Evolutionary conservation across 257 asterid genomes (phyloP).

Genomic region (Nicotiana otophora): DNA sequence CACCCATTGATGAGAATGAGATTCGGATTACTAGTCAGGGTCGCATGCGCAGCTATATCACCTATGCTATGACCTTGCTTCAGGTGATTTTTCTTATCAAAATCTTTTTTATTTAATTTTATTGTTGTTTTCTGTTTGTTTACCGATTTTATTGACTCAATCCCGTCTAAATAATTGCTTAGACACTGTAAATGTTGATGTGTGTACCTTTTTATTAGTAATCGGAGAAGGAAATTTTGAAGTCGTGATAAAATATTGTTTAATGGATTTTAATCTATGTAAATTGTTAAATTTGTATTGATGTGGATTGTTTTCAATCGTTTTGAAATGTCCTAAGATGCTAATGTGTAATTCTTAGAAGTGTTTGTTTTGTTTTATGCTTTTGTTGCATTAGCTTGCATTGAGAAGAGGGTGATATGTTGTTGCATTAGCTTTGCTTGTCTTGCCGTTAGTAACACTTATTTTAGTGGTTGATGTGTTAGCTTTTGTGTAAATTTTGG

Average conservation of each 20-base stretch:
- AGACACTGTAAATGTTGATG: background rate
- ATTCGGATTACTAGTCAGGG: conserved; percentile 73
- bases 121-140: background rate
- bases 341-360: no score
- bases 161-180: background rate
- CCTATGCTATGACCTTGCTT: conserved; percentile 52
- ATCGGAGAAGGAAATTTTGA: background rate
- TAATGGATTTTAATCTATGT: no score
- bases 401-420: background rate
- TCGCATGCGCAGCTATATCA: conserved; percentile 65
- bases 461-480: background rate
- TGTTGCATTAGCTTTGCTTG: background rate
- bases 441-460: background rate
- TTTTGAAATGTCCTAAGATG: no score
- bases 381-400: no score
- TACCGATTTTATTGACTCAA: background rate
- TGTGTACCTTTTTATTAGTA: background rate
- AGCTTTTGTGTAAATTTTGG: background rate
- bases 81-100: conserved; percentile 22
- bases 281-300: no score
- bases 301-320: no score
- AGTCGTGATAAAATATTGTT: no score
- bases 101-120: background rate
- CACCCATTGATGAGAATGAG: conserved; percentile 61
- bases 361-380: no score